These are phyloP conservation scores for Elymus sibiricus DNA, from an alignment of 176 grass and related monocot species.

Conservation along the genomic window DNA sequence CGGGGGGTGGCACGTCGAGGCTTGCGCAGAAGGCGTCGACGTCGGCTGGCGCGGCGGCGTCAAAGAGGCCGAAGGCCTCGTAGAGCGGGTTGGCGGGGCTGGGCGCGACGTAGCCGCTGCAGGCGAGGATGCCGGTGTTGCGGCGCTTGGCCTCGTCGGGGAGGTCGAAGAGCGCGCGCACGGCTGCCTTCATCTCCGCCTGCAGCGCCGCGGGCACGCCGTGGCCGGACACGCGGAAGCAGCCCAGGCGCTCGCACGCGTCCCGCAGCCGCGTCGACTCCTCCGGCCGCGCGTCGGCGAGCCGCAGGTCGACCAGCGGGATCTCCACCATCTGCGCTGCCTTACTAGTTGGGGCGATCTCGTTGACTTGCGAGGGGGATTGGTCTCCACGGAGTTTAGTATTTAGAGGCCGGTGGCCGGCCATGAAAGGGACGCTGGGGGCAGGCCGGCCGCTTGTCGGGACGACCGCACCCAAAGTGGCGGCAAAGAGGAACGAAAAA, in stretches of 20 bases:
- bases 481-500: not conserved
- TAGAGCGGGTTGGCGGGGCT: slow-evolving; percentile 58
- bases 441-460: slow-evolving; percentile 17
- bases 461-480: not conserved
- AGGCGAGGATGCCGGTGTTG: slow-evolving; percentile 51
- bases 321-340: slow-evolving; percentile 25
- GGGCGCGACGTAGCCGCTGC: slow-evolving; percentile 62
- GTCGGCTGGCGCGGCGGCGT: slow-evolving; percentile 42
- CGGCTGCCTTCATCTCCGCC: slow-evolving; percentile 66
- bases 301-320: slow-evolving; percentile 41
- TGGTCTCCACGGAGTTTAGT: not conserved
- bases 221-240: slow-evolving; percentile 63
- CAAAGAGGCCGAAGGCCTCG: slow-evolving; percentile 59
- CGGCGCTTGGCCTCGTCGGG: slow-evolving; percentile 66
- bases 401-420: not conserved
- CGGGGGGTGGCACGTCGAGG: slow-evolving; percentile 47
- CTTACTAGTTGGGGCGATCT: not conserved
- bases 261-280: slow-evolving; percentile 26
- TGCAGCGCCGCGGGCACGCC: slow-evolving; percentile 49
- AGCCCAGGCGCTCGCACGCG: slow-evolving; percentile 42
- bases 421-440: not conserved
- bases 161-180: slow-evolving; percentile 67
- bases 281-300: slow-evolving; percentile 14
- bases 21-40: slow-evolving; percentile 58
- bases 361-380: not conserved